Evolutionary conservation across 768 basidiomycete species (phyloP), one percentile per base, ranked within the genome.

Genomic region (Podaxis sp.): DNA sequence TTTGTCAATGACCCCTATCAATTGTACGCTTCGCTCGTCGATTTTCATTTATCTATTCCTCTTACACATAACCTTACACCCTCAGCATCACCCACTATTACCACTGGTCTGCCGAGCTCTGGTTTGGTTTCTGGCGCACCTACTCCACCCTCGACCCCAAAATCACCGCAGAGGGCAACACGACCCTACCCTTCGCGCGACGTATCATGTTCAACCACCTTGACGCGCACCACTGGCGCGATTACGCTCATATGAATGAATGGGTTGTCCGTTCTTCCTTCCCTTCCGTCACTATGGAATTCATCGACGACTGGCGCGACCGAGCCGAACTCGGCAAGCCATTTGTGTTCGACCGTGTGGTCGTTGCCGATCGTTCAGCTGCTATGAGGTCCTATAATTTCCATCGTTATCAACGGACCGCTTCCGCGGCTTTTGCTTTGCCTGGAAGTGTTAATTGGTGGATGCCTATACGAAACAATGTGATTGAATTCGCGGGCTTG

Each of bases 201-300:
- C 89, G 91, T 12, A 76, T 95, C 66, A 74, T 93, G 67, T 95
- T 97, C 75, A 80, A 86, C 50, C 89, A 88, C 64, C 74, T 90
- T 12, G 87, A 89, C 66, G 85, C 86, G 11, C 82, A 80, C 56
- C 87, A 92, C 67, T 97, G 95, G 95, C 86, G 93, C 20, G 95
- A 97, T 75, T 95, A 95, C 65, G 87, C 95, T 5, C 77, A 81
- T 38, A 95, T 97, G 94, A 96, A 96, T 73, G 86, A 95, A 76
- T 93, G 85, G 82, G 84, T 95, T 52, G 78, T 93, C 26, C 88
- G 89, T 53, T 84, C 87, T 33, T 82, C 87, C 62, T 94, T 96
- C 73, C 95, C 95, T 1, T 90, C 88, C 2, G 78, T 87, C 58
- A 83, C 85, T 1, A 85, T 91, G 77, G 94, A 96, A 73, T 96